phyloP scores from a whole-genome alignment of 495 filamentous ascomycete genomes.

The Acidomyces sp. region DNA sequence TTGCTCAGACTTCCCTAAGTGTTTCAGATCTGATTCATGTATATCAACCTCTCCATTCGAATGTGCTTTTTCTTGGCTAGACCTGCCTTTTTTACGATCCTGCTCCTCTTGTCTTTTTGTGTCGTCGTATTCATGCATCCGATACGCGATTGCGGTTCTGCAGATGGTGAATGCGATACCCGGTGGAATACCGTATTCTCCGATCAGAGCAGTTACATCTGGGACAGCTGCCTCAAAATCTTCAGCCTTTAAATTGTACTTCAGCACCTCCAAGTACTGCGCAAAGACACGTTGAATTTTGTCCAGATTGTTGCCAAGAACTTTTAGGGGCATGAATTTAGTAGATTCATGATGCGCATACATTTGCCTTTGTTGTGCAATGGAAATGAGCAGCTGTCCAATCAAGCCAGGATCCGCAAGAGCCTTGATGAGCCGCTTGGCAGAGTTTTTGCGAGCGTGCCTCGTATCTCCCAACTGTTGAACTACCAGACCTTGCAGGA shows the following conservation, averaged over 20 bases:
- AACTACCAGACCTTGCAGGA: constrained; percentile 66
- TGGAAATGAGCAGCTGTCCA: constrained; percentile 67
- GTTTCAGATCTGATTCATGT: constrained; percentile 1
- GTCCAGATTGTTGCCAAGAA: constrained; percentile 73
- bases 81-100: constrained; percentile 12
- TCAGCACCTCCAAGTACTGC: constrained; percentile 81
- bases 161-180: constrained; percentile 80
- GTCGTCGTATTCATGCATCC: constrained; percentile 35
- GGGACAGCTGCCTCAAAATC: constrained; percentile 79
- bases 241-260: constrained; percentile 58
- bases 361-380: constrained; percentile 75
- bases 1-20: background rate
- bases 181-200: constrained; percentile 68
- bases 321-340: constrained; percentile 58
- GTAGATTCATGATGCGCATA: constrained; percentile 60
- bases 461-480: constrained; percentile 65
- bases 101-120: constrained; percentile 17
- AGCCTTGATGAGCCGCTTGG: constrained; percentile 63
- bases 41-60: constrained; percentile 26
- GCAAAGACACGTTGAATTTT: constrained; percentile 71
- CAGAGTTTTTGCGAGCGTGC: constrained; percentile 45
- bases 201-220: constrained; percentile 54
- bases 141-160: constrained; percentile 48
- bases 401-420: constrained; percentile 59
- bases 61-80: constrained; percentile 8